phyloP scores from a whole-genome alignment of 345 rosid species.

The Citrus australasica region DNA sequence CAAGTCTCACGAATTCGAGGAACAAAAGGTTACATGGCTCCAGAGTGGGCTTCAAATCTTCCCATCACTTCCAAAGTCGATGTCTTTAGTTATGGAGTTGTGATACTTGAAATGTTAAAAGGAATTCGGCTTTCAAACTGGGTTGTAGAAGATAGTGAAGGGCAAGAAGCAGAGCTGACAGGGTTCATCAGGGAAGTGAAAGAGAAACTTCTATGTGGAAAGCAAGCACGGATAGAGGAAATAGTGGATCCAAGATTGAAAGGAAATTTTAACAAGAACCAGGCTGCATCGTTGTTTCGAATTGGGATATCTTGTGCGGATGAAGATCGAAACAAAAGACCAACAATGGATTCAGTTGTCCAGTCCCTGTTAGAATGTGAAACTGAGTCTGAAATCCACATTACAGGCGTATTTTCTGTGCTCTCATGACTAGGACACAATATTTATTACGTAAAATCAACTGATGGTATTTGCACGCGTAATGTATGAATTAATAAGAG shows the following conservation, averaged over 20 bases:
- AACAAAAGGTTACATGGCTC: conserved; percentile 42
- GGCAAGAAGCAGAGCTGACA: conserved; percentile 30
- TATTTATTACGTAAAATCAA: no score
- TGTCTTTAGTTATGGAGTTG: conserved; percentile 40
- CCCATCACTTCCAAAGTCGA: conserved; percentile 42
- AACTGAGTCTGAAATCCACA: not conserved
- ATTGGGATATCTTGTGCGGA: no score
- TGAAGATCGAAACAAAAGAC: conserved; percentile 24
- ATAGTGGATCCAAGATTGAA: conserved; percentile 32
- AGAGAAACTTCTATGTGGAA: conserved; percentile 15
- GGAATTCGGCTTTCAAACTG: conserved; percentile 33
- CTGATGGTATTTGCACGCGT: no score
- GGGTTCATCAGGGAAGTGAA: conserved; percentile 23
- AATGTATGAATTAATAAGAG: no score
- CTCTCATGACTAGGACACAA: not conserved
- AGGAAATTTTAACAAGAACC: conserved; percentile 25
- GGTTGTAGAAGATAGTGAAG: conserved; percentile 10
- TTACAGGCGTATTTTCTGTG: not conserved
- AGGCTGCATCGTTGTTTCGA: conserved; percentile 22
- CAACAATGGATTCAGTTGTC: conserved; percentile 35
- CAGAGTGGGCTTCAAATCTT: conserved; percentile 36
- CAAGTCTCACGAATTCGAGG: conserved; percentile 31
- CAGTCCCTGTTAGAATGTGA: conserved; percentile 19
- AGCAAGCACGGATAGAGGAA: not conserved
- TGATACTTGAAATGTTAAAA: conserved; percentile 39